Percentiles rank a stretch among this genome's conserved stretches.
phyloP scores from a whole-genome alignment of 495 filamentous ascomycete species.

The Penicillium verhagenii region DNA sequence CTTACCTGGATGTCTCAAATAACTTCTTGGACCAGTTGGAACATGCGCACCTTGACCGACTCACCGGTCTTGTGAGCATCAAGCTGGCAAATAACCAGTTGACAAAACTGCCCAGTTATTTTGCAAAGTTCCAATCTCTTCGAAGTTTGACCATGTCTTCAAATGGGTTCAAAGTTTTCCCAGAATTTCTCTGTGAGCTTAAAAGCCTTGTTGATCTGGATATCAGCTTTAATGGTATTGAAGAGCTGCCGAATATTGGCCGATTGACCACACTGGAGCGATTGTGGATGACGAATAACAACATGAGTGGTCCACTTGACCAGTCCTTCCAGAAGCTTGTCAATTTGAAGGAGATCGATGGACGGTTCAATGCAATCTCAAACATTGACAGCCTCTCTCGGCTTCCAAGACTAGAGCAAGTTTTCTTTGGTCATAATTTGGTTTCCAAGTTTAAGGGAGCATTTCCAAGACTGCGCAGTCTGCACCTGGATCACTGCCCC shows the following conservation, averaged over 20 bases:
- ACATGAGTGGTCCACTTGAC: conserved; percentile 70
- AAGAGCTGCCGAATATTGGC: conserved; percentile 73
- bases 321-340: conserved; percentile 64
- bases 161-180: conserved; percentile 84
- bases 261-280: conserved; percentile 76
- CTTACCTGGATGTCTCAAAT: conserved; percentile 90
- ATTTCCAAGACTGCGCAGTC: conserved; percentile 77
- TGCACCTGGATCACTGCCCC: conserved; percentile 89
- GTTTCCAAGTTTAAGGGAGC: conserved; percentile 83
- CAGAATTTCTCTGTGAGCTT: conserved; percentile 77
- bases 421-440: conserved; percentile 86
- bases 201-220: conserved; percentile 88
- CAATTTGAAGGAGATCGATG: conserved; percentile 87
- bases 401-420: conserved; percentile 80
- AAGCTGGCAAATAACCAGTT: conserved; percentile 92
- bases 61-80: conserved; percentile 78
- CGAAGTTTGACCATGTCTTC: conserved; percentile 87
- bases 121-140: conserved; percentile 71
- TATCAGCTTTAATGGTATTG: conserved; percentile 93
- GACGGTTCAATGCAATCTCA: conserved; percentile 84
- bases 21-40: conserved; percentile 87
- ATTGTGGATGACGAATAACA: conserved; percentile 94
- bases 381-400: conserved; percentile 81
- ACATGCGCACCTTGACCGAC: conserved; percentile 69
- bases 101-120: conserved; percentile 71